Base-by-base conservation (phyloP, 2,329 filamentous ascomycete genomes). In the Aspergillus spinulosporus region DNA sequence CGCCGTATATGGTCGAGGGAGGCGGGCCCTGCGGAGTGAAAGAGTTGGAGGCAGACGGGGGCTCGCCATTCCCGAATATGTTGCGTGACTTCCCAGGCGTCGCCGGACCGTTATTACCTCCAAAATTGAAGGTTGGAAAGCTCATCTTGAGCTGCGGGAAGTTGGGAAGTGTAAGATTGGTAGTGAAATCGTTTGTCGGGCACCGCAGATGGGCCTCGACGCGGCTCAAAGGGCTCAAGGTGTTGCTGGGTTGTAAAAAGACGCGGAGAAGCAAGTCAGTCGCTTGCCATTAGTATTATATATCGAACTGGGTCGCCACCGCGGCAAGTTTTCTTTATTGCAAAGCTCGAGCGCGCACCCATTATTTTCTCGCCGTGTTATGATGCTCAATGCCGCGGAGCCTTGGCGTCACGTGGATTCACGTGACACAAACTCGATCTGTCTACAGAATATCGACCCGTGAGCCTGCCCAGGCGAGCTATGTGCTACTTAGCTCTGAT, bases 21-120 rank as follows among this genome's bases (percentile, higher is more conserved):
- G 82, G 82, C 43, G 76, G 76, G 2, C 80, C 82, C 55, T 78
- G 76, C 34, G 83, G 83, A 21, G 82, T 84, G 52, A 83, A 83
- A n/a, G 82, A 84, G 59, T 70, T 69, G 28, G 74, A 72, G 57
- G 74, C 77, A 32, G 80, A 81, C 28, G 82, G 82, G 1, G 83
- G 82, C 40, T 82, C 84, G 45, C 80, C 74, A 60, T 75, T 69
- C 54, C 70, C 70, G 54, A 70, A 68, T 4, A 73, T 63, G 52
- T 71, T 71, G 45, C 69, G 68, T 26, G 67, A 67, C 60, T 71
- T 75, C 15, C 67, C 72, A 9, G 74, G 74, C 2, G 74, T 77
- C 15, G 73, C 71, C 2, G 74, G 72, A 5, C 72, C 68, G 29
- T 11, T 36, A 26, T 68, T 73, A 9, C 73, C 70, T 29, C 70